Conservation (phyloP, 345 rosid species). For the Aquilaria yunnanensis region DNA sequence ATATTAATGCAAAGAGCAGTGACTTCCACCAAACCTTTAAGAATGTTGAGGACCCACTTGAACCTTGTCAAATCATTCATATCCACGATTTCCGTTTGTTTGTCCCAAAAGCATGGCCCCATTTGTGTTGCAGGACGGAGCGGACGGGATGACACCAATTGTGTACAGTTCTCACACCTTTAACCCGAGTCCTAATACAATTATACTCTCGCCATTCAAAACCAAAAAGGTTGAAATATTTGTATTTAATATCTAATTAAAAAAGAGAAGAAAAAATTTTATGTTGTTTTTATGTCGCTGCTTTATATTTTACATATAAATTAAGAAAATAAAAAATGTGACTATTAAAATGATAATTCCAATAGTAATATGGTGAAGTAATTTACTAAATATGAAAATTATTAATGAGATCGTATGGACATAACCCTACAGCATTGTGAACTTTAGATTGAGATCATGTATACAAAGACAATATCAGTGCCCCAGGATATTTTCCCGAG, state of each 20-base stretch:
- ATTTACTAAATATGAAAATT: too few species aligned
- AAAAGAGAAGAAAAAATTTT: neutral
- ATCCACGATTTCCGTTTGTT: constrained; percentile 4
- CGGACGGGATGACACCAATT: neutral
- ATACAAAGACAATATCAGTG: too few species aligned
- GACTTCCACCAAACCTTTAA: too few species aligned
- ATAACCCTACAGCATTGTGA: too few species aligned
- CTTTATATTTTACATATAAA: too few species aligned
- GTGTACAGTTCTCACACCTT: neutral
- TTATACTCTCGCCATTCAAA: neutral
- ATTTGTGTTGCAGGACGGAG: neutral
- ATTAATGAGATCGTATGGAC: too few species aligned
- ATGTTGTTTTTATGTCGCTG: too few species aligned
- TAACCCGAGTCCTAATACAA: neutral
- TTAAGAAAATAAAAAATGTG: too few species aligned
- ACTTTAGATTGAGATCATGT: too few species aligned
- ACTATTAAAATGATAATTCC: too few species aligned
- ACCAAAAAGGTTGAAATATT: neutral
- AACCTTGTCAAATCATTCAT: neutral
- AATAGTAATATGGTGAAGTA: too few species aligned
- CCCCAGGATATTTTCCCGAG: too few species aligned
- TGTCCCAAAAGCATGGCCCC: neutral
- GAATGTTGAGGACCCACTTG: neutral
- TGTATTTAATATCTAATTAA: neutral
- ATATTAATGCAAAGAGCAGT: neutral